phyloP scores from a whole-genome alignment of 768 basidiomycete genomes.

The Arthromyces matolae region DNA sequence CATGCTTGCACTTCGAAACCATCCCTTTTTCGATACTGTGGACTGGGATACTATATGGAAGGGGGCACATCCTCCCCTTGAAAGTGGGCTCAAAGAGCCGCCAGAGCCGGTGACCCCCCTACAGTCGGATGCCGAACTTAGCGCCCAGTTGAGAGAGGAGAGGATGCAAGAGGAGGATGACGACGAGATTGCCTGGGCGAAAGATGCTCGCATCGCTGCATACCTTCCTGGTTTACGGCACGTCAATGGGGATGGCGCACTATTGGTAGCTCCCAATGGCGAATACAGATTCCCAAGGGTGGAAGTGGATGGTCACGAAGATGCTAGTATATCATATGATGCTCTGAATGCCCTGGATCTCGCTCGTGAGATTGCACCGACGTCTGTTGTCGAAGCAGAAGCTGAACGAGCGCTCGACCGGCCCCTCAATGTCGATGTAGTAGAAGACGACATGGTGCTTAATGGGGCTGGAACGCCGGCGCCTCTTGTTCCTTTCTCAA shows the following conservation, averaged over 20 bases:
- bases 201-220: slow-evolving; percentile 10
- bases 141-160: slow-evolving; percentile 15
- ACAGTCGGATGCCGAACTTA: slow-evolving; percentile 11
- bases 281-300: slow-evolving; percentile 12
- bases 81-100: slow-evolving; percentile 42
- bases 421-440: slow-evolving; percentile 2
- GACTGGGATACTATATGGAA: slow-evolving; percentile 68
- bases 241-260: not conserved
- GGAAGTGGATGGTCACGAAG: not conserved
- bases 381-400: not conserved
- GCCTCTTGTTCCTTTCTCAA: not conserved
- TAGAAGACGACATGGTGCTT: not conserved
- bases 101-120: slow-evolving; percentile 3
- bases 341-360: slow-evolving; percentile 1
- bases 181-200: slow-evolving; percentile 14
- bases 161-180: slow-evolving; percentile 11
- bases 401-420: slow-evolving; percentile 2
- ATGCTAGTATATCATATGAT: slow-evolving; percentile 9
- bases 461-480: not conserved
- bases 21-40: slow-evolving; percentile 58
- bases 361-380: not conserved
- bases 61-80: slow-evolving; percentile 52
- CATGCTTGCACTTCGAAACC: slow-evolving; percentile 43
- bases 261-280: slow-evolving; percentile 7
- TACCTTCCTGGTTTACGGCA: slow-evolving; percentile 14